Evolutionary conservation across 2,329 filamentous ascomycete genomes (phyloP).

Genomic region (Colletotrichum tabaci): DNA sequence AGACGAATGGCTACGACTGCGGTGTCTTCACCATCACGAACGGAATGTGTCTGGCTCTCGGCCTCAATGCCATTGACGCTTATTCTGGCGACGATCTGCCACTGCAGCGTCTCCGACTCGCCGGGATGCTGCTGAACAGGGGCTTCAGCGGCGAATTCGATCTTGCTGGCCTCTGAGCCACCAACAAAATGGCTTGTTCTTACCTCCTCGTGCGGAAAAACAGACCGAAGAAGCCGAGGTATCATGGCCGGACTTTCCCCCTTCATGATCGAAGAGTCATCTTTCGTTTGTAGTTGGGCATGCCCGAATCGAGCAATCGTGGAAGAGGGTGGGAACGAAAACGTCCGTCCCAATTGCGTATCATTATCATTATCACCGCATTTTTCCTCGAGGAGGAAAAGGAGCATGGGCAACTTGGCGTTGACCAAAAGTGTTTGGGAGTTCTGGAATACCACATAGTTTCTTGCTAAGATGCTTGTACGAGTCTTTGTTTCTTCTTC

Average conservation of each 20-base stretch:
- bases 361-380: not conserved
- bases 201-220: not conserved
- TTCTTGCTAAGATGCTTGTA: slow-evolving; percentile 8
- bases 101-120: slow-evolving; percentile 73
- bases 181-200: too few relatives aligned
- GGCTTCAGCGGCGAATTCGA: slow-evolving; percentile 75
- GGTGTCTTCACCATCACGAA: slow-evolving; percentile 85
- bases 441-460: slow-evolving; percentile 23
- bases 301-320: not conserved
- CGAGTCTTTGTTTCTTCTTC: not conserved
- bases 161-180: slow-evolving; percentile 55
- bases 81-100: slow-evolving; percentile 70
- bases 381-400: not conserved
- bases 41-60: slow-evolving; percentile 73
- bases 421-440: slow-evolving; percentile 5
- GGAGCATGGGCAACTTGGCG: not conserved
- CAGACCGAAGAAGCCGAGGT: not conserved
- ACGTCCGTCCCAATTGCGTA: not conserved
- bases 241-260: too few relatives aligned
- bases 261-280: not conserved
- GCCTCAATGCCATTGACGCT: slow-evolving; percentile 63
- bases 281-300: not conserved
- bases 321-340: not conserved
- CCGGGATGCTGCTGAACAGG: slow-evolving; percentile 76
- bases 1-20: slow-evolving; percentile 81